Evolutionary conservation across 164 flowering plant species (phyloP), one percentile per base, ranked within the genome.

Genomic region (Vitis labrusca): DNA sequence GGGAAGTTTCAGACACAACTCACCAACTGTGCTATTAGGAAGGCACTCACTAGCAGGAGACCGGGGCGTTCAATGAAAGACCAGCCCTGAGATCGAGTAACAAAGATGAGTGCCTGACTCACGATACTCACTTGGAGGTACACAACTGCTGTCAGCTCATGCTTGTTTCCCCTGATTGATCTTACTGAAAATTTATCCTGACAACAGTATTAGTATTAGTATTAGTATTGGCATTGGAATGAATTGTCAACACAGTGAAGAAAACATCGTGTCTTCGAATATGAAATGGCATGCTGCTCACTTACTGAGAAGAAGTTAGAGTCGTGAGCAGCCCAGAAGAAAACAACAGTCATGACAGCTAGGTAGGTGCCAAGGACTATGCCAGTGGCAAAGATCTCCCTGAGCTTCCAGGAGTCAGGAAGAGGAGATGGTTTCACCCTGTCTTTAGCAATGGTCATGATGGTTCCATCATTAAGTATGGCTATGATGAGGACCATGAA

Each of bases 71-170:
- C 88, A 17, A 80, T 11, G 23, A 50, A 84, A 13, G 88, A 84
- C 85, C 84, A 84, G 73, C 85, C 77, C 15, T 84, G 68, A 1
- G 88, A 85, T 10, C 88, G 72, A 27, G 88, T 85, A 10, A 85
- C 88, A 65, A 85, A 85, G 73, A 85, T 85, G 66, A 85, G 83
- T 6, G 88, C 88, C 69, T 85, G 88, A 50, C 88, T 85, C 10
- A 85, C 77, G 13, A 81, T 85, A 56, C 88, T 85, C n/a, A 85
- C 88, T 79, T 85, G 88, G 48, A 85, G 88, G 59, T 85, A 85
- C 8, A 85, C 66, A 11, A 86, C 86, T 14, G 85, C 78, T 44
- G 75, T 79, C 4, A 85, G 82, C 72, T 85, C 82, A 10, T 61
- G 12, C 3, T 51, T 4, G 47, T 59, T 81, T 10, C 64, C 27